A percentile compares a stretch with the other conserved stretches of the same genome.
Evolutionary conservation across 139 green algal genomes (phyloP).

Genomic region (Helicosporidium sp.): DNA sequence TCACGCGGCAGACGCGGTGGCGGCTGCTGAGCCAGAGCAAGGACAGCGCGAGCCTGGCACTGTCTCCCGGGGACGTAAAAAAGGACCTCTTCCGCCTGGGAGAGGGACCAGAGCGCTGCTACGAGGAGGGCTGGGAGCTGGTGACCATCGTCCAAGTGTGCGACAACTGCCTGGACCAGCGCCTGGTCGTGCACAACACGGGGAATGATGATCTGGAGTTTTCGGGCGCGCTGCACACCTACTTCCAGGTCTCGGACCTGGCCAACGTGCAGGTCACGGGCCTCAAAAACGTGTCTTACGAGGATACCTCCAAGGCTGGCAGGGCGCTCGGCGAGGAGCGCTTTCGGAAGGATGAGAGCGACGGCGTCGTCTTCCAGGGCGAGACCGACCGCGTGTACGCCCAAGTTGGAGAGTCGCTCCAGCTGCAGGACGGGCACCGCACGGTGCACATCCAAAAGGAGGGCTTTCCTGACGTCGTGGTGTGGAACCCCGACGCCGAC

Average conservation of each 20-base stretch:
- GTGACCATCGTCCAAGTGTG: neutral
- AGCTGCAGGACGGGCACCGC: neutral
- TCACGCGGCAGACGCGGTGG: too few species aligned
- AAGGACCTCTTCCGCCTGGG: neutral
- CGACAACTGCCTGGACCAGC: neutral
- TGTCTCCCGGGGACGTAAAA: too few species aligned
- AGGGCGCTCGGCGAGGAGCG: neutral
- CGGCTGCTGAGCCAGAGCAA: too few species aligned
- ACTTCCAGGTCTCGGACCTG: neutral
- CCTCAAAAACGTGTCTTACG: neutral
- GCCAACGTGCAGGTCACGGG: neutral
- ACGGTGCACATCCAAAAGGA: neutral
- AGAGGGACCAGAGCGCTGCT: neutral
- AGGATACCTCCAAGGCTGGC: neutral
- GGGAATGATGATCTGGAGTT: neutral
- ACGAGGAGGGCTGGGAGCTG: neutral
- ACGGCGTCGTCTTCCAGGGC: neutral
- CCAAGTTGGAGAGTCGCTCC: neutral
- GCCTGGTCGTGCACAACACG: neutral
- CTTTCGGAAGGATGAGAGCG: neutral
- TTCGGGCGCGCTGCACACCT: neutral
- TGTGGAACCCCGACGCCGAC: neutral
- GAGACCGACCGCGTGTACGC: neutral
- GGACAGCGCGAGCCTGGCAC: too few species aligned
- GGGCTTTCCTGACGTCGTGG: neutral